Percentiles rank a stretch among this genome's conserved stretches.
Evolutionary conservation across 2,329 filamentous ascomycete genomes (phyloP).

Genomic region (Fusarium sp.): DNA sequence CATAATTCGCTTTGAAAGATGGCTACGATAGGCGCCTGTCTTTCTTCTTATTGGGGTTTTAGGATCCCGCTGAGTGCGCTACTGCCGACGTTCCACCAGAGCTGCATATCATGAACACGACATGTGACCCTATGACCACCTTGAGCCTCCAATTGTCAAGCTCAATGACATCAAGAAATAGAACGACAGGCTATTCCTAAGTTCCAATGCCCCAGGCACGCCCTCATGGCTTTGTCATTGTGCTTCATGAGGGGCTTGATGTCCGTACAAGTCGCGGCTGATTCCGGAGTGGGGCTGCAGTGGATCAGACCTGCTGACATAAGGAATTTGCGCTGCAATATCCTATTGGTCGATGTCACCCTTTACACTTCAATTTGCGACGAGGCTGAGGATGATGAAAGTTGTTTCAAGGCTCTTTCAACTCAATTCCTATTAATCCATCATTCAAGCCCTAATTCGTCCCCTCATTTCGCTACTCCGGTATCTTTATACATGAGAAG

Average conservation of each 20-base stretch:
- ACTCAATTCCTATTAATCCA: constrained; percentile 16
- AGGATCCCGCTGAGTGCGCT: background rate
- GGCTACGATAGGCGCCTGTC: background rate
- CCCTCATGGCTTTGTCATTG: constrained; percentile 15
- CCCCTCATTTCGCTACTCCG: background rate
- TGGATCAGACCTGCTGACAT: constrained; percentile 41
- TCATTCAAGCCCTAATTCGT: background rate
- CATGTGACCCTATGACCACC: constrained; percentile 11
- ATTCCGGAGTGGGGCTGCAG: constrained; percentile 10
- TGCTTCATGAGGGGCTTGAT: constrained; percentile 14
- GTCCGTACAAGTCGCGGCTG: constrained; percentile 12
- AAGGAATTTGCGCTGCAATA: background rate
- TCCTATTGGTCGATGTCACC: constrained; percentile 38
- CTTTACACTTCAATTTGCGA: constrained; percentile 43
- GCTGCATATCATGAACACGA: constrained; percentile 33
- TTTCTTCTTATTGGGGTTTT: background rate
- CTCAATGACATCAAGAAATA: background rate
- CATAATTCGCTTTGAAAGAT: background rate
- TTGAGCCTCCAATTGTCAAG: background rate
- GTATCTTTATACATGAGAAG: too few species aligned
- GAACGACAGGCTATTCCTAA: background rate
- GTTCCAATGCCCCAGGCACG: background rate
- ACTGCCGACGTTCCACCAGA: constrained; percentile 13
- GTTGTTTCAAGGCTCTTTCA: constrained; percentile 14
- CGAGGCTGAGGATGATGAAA: constrained; percentile 41